Base-by-base conservation (phyloP, 1,139 yeast species). In the Yamadazyma blattariae region DNA sequence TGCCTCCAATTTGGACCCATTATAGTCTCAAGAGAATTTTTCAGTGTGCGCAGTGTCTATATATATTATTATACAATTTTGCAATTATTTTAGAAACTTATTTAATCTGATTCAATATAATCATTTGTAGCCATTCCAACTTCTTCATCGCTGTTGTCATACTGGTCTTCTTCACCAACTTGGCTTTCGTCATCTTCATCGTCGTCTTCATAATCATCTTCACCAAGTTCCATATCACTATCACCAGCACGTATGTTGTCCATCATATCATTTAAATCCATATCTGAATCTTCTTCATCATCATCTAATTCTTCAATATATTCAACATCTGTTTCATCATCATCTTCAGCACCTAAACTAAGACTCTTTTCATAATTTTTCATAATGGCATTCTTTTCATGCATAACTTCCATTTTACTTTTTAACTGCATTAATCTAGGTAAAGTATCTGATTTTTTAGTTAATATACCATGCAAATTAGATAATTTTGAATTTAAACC, bases 341-440 rank as follows among this genome's bases (percentile, higher is more conserved):
- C 56, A 7, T 59, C 56, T 7, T 59, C 64, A 8, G 52, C 43
- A 22, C 26, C 32, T 40, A 48, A 16, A 57, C 21, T 23, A 14
- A 26, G 22, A 4, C 9, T 59, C 9, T 57, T 49, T 22, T 37
- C 39, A 29, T 47, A 51, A 26, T 79, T 62, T 39, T 25, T 27
- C 4, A 26, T 30, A 24, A 32, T 60, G 12, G 75, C 79, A 39
- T 80, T 70, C 54, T 83, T 95, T 25, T 89, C 80, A 47, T 79
- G 69, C 25, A 89, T 67, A 57, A 85, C 74, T 41, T 79, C 81
- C 41, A 92, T 64, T 44, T 92, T 78, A 13, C 96, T 95, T 52
- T 89, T 95, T 39, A 94, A 66, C 30, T 90, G 87, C 47, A 89
- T 65, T 36, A 94, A 67, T 47, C 89, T 77, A 4, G 95, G 92